Evolutionary conservation across 176 grass and related monocot genomes (phyloP).

Genomic region (Musa beccarii): DNA sequence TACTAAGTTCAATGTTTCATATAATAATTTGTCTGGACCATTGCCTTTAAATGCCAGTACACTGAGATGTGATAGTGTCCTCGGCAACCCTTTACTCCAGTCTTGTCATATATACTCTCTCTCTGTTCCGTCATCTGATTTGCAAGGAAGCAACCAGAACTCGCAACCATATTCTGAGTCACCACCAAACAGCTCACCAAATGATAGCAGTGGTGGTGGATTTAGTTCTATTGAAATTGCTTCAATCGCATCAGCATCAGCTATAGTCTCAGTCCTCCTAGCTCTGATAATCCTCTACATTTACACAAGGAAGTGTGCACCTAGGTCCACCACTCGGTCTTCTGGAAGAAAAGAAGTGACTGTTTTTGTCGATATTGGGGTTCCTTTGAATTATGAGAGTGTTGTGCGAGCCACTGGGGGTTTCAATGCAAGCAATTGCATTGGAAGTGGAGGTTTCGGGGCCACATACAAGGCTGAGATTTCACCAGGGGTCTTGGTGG

Average conservation of each 20-base stretch:
- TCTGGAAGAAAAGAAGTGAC: constrained; percentile 59
- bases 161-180: constrained; percentile 23
- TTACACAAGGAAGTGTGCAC: constrained; percentile 71
- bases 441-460: constrained; percentile 90
- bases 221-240: constrained; percentile 97
- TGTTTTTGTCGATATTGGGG: constrained; percentile 79
- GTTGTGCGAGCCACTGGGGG: constrained; percentile 62
- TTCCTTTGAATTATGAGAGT: constrained; percentile 68
- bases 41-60: constrained; percentile 41
- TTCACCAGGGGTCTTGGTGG: constrained; percentile 74
- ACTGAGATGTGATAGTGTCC: constrained; percentile 36
- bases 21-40: constrained; percentile 60
- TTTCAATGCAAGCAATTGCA: constrained; percentile 92
- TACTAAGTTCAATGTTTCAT: constrained; percentile 66
- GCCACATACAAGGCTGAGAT: constrained; percentile 97
- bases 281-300: constrained; percentile 72
- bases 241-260: constrained; percentile 82
- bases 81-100: constrained; percentile 46
- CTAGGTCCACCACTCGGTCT: constrained; percentile 38
- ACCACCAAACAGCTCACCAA: constrained; percentile 25
- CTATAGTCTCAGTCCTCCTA: constrained; percentile 85
- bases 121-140: constrained; percentile 16
- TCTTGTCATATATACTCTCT: constrained; percentile 35
- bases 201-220: constrained; percentile 14
- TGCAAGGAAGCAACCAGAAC: constrained; percentile 10